Evolutionary conservation across 352 stramenopile genomes (phyloP), one percentile per base, ranked within the genome.

Genomic region (Poterioochromonas sp.): DNA sequence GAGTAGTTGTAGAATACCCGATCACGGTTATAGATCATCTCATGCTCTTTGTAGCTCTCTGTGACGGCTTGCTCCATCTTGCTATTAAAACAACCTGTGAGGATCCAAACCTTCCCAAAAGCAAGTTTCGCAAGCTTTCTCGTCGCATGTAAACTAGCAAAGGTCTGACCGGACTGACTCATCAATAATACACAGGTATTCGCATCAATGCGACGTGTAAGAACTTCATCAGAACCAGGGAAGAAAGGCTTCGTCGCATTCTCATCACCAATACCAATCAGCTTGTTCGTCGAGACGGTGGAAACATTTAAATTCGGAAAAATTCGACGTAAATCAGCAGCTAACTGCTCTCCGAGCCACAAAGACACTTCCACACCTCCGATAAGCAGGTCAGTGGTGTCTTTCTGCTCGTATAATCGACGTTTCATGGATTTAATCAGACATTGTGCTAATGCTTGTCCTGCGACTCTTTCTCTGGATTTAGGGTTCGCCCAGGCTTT

Each of bases 321-420:
- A 12, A 83, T 39, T n/a, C 32, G 5, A 22, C 79, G n/a, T 26
- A 84, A 3, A 54, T 83, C 80, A 20, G 68, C 39, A 20, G 68
- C 79, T 47, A 79, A 84, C 77, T 84, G 81, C 74, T 84, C 79
- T 0, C 49, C 81, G n/a, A 84, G 5, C 81, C 81, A 84, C 3
- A 84, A 64, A n/a, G 76, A 82, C 8, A 47, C 63, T 76, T 84
- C 81, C 35, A 82, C 68, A 49, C 79, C 81, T 20, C 58, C 63
- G 26, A 84, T 60, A 35, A 84, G 53, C 40, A 84, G 53, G 47
- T 84, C 81, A 18, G 78, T 81, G 22, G 35, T 37, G 29, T 70
- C 54, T 35, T 11, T 8, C 32, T 82, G 12, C 0, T 11, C 29
- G 5, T 60, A 8, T 8, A 76, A 5, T n/a, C 69, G 8, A 29